Evolutionary conservation across 805 yeast species (phyloP).

Genomic region (Candida caryicola): DNA sequence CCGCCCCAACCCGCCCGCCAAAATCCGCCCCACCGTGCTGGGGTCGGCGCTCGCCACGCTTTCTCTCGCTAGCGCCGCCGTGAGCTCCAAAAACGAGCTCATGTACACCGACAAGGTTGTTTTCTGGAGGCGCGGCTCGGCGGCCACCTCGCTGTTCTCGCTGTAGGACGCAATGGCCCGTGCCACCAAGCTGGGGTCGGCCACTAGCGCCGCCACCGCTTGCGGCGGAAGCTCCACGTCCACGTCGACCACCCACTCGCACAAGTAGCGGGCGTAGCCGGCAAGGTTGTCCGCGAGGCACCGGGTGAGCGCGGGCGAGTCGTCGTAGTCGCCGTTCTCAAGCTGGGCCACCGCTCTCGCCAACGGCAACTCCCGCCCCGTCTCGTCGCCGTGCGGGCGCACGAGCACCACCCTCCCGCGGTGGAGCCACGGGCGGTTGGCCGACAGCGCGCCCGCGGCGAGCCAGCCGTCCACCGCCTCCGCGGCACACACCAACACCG

Average conservation of each 20-base stretch:
- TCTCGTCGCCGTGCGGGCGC: slow-evolving; percentile 3
- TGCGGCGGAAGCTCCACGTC: slow-evolving; percentile 4
- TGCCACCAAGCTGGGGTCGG: slow-evolving; percentile 7
- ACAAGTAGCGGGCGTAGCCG: not conserved
- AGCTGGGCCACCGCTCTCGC: slow-evolving; percentile 9
- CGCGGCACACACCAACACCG: slow-evolving; percentile 42
- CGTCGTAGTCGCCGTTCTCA: slow-evolving; percentile 3
- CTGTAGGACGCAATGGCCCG: not conserved
- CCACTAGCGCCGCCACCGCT: not conserved
- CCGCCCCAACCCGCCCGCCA: not conserved
- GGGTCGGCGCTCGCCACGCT: not conserved
- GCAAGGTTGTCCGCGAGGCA: not conserved
- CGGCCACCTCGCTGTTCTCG: not conserved
- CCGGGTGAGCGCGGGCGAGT: not conserved
- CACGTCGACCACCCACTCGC: slow-evolving; percentile 8
- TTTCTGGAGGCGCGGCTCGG: not conserved
- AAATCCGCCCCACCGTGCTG: not conserved
- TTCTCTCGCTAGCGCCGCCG: not conserved
- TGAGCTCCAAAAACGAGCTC: not conserved
- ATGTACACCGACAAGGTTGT: not conserved
- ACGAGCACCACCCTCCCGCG: slow-evolving; percentile 29
- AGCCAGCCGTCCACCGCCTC: slow-evolving; percentile 48
- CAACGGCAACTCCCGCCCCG: slow-evolving; percentile 1
- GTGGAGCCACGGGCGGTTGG: slow-evolving; percentile 54
- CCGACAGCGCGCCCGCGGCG: slow-evolving; percentile 48